Base-by-base conservation (phyloP, 1,284 basidiomycete species). In the Porodaedalea pini region DNA sequence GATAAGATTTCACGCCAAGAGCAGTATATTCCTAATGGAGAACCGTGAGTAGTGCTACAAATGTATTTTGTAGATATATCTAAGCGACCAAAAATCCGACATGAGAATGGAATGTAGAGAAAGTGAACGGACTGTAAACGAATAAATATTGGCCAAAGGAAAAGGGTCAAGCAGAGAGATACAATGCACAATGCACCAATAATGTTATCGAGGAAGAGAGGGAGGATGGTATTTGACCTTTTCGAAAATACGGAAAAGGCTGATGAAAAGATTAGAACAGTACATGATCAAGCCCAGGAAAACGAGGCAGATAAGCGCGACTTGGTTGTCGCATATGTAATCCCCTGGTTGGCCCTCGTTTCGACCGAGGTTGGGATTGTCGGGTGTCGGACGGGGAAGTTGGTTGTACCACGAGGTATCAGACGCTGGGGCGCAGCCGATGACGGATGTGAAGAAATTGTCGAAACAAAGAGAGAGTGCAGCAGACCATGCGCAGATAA, bases 401-500 rank as follows among this genome's bases (percentile, higher is more conserved):
- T 79, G 65, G 67, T 79, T 86, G 70, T 90, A 91, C 89, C 89
- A 92, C 5, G 82, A 75, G 17, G 77, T 85, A 34, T 72, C 71
- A 25, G 78, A 78, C 3, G 70, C 61, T 1, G 83, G 75, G 0
- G 85, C 79, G 66, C 93, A 96, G 34, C 88, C 84, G 56, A 95
- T 81, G 27, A 85, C 75, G 29, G 92, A 92, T 2, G 92, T 94
- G 72, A 94, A 92, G 71, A 88, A 93, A 68, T 95, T 93, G 77
- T 96, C 92, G 70, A 95, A 92, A 58, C 83, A 85, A 51, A 95
- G 83, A 11, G 90, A 88, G 44, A 96, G 79, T 31, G 90, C 86
- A n/a, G 92, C 89, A 59, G 90, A 92, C 92, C 93, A 96, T 19
- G 90, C 82, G 71, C 90, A 94, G 61, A 96, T 92, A 68, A 94